phyloP scores from a whole-genome alignment of 257 asterid genomes.

The Rhazya stricta region DNA sequence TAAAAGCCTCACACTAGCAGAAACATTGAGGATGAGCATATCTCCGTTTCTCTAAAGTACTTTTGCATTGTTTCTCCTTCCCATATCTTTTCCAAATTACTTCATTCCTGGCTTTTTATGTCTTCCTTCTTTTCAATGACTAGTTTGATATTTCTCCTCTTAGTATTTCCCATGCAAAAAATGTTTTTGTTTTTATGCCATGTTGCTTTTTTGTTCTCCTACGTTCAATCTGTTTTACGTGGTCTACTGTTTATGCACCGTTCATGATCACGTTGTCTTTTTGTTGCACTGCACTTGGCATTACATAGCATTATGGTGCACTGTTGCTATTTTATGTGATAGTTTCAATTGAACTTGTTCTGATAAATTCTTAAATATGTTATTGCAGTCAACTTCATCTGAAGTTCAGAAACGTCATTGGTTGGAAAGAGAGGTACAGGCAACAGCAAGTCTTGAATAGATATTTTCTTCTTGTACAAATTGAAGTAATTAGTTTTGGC shows the following conservation, averaged over 20 bases:
- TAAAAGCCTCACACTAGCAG: not conserved
- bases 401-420: conserved; percentile 33
- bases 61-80: not conserved
- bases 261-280: not conserved
- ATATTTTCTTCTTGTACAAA: conserved; percentile 6
- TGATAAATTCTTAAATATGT: not conserved
- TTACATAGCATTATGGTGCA: not conserved
- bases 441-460: conserved; percentile 14
- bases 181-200: not conserved
- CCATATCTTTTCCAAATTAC: not conserved
- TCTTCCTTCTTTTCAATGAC: not conserved
- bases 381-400: conserved; percentile 29
- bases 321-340: not conserved
- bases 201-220: not conserved
- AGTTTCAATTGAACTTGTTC: not conserved
- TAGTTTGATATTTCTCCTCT: not conserved
- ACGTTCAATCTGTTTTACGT: not conserved
- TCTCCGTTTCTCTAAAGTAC: not conserved
- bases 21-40: not conserved
- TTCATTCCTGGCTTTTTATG: too few relatives aligned
- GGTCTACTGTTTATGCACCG: not conserved
- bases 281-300: not conserved
- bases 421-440: conserved; percentile 44
- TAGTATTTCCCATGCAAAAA: not conserved
- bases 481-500: conserved; percentile 26